A percentile compares a stretch with the other conserved stretches of the same genome.
Evolutionary conservation across 2,329 filamentous ascomycete species (phyloP).

Genomic region (Raffaelea arxii): DNA sequence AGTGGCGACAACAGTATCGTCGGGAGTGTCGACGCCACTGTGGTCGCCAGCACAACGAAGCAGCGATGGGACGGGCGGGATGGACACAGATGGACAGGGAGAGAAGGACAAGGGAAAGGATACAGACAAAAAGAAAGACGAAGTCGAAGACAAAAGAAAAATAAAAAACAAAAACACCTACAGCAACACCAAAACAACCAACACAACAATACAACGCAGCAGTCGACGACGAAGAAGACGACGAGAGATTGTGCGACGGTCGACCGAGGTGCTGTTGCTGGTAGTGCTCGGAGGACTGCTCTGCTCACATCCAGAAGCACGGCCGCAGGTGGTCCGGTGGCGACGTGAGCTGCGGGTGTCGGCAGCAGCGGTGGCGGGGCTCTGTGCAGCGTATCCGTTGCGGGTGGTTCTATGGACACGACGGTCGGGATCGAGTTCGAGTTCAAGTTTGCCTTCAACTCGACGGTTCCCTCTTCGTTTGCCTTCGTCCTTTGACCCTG

Average conservation of each 20-base stretch:
- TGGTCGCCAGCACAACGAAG: constrained; percentile 33
- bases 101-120: not conserved
- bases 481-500: constrained; percentile 77
- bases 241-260: constrained; percentile 42
- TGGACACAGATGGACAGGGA: not conserved
- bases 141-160: too few relatives aligned
- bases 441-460: not conserved
- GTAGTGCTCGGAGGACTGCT: constrained; percentile 38
- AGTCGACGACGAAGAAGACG: constrained; percentile 39
- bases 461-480: constrained; percentile 31
- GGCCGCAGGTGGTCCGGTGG: constrained; percentile 35
- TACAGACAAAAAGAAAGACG: not conserved
- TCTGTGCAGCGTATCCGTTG: constrained; percentile 49
- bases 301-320: constrained; percentile 34
- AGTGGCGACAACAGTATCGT: constrained; percentile 30
- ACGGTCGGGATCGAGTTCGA: not conserved
- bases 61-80: not conserved
- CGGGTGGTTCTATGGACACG: constrained; percentile 42
- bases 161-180: too few relatives aligned
- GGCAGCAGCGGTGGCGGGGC: constrained; percentile 23
- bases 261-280: constrained; percentile 42
- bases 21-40: constrained; percentile 45
- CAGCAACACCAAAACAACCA: too few relatives aligned
- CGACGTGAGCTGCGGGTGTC: constrained; percentile 34
- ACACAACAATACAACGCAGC: constrained; percentile 24